Evolutionary conservation across 2,329 filamentous ascomycete genomes (phyloP), one percentile per base, ranked within the genome.

Genomic region (Aspergillus melleus): DNA sequence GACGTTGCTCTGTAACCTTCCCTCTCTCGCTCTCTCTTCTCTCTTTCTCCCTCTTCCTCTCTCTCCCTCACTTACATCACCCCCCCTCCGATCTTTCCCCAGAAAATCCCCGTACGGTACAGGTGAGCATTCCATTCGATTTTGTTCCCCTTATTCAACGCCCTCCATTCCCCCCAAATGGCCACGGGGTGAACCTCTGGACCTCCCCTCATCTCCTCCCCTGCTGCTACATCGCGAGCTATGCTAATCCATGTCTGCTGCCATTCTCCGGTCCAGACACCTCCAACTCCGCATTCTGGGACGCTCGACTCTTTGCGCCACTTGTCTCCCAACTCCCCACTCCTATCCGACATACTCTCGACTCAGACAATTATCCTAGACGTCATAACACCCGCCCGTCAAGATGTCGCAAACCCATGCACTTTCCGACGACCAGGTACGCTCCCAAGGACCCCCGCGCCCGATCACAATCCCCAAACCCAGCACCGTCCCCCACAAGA

Each of bases 371-470:
- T 61, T 53, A 22, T 39, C 29, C 22, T 16, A 47, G 42, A 60
- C 61, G 36, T 42, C 36, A 42, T 59, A 67, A 58, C 26, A 29
- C 63, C 52, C 42, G 61, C 66, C 77, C 77, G 75, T 77, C 84
- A 89, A 79, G 77, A 96, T 96, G 92, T 95, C 92, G 80, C 90
- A 92, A 84, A 83, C 87, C 68, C 92, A 96, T 88, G 90, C 92
- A 78, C 90, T 98, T 82, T 96, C 93, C 81, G 93, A 97, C 86
- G 92, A 96, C 83, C 92, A 96, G 89, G 92, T 95, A 86, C 74
- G 76, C 62, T 36, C 20, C 46, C 42, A 50, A 50, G 20, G n/a
- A 49, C n/a, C 36, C 39, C 30, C 47, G 19, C 2, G 52, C 47
- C 26, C 54, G 46, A 51, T 22, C 51, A 29, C 12, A 16, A 36